These are phyloP conservation scores for Daldinia decipiens DNA, from an alignment of 495 filamentous ascomycete genomes.

Conservation along the genomic window DNA sequence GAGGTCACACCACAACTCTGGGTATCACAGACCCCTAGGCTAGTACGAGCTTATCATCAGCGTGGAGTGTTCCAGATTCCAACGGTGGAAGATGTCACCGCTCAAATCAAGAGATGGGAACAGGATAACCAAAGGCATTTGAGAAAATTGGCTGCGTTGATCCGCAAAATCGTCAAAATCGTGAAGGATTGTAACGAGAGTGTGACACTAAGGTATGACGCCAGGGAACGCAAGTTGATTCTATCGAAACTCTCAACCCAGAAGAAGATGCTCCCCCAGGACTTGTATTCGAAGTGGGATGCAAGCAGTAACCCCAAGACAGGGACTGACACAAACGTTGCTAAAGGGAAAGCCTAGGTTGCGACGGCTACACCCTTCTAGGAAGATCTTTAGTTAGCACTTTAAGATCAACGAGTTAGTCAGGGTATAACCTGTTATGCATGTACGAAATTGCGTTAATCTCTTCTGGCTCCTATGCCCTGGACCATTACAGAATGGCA, in stretches of 20 bases:
- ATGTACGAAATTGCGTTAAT: neutral
- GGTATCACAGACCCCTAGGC: conserved; percentile 61
- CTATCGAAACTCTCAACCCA: conserved; percentile 32
- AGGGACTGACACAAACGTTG: neutral
- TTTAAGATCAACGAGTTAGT: neutral
- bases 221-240: conserved; percentile 44
- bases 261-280: conserved; percentile 51
- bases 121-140: conserved; percentile 49
- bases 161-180: conserved; percentile 50
- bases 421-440: neutral
- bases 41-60: conserved; percentile 60
- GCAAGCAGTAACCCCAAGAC: neutral
- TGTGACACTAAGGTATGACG: conserved; percentile 49
- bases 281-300: conserved; percentile 52
- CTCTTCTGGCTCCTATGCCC: neutral
- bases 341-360: neutral
- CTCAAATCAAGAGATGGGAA: conserved; percentile 54
- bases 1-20: conserved; percentile 61
- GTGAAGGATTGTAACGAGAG: conserved; percentile 48
- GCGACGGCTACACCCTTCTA: too few relatives aligned
- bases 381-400: neutral
- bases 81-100: conserved; percentile 53
- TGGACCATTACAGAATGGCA: neutral
- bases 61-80: conserved; percentile 53
- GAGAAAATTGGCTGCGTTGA: conserved; percentile 48